Evolutionary conservation across 768 basidiomycete species (phyloP), one percentile per base, ranked within the genome.

Genomic region (Tremella fuciformis): DNA sequence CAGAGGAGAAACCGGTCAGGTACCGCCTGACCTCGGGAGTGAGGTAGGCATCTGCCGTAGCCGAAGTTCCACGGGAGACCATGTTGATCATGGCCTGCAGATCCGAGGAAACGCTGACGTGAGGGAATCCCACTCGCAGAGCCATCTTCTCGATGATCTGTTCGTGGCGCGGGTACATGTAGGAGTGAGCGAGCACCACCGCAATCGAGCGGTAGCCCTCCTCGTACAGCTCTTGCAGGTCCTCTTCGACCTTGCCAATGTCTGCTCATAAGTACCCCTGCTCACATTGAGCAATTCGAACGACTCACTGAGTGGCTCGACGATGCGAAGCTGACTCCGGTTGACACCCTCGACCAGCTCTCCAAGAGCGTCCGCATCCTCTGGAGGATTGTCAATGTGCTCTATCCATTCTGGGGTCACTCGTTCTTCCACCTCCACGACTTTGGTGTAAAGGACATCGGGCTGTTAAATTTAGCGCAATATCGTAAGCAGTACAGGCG

Each of bases 11-110:
- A 0, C 91, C 91, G 62, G 91, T 88, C 3, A 97, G 82, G 70
- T 97, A 97, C 13, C 85, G 82, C 8, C 81, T 77, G 22, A 96
- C 78, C 62, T 94, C 88, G 13, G 93, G 93, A 0, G 92, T 96
- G 41, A 97, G 84, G 75, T 97, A 97, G 0, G 93, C 93, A 66
- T 97, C 93, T 0, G 91, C 93, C 0, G 91, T 93, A 0, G 89
- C 88, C 0, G 91, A 94, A 9, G 88, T 85, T 1, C 91, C 93
- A 0, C 93, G 87, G 1, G 91, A 89, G 8, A 96, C 89, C 82
- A 93, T 88, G 78, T 50, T 53, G 61, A 72, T 69, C 70, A 22
- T 46, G 16, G 42, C n/a, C 13, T 70, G 49, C 13, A 73, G 64
- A 19, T 71, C 65, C 2, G 89, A 86, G 0, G 91, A 93, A 66